These are phyloP conservation scores for Mycena metata DNA, from an alignment of 768 basidiomycete species.

Conservation along the genomic window DNA sequence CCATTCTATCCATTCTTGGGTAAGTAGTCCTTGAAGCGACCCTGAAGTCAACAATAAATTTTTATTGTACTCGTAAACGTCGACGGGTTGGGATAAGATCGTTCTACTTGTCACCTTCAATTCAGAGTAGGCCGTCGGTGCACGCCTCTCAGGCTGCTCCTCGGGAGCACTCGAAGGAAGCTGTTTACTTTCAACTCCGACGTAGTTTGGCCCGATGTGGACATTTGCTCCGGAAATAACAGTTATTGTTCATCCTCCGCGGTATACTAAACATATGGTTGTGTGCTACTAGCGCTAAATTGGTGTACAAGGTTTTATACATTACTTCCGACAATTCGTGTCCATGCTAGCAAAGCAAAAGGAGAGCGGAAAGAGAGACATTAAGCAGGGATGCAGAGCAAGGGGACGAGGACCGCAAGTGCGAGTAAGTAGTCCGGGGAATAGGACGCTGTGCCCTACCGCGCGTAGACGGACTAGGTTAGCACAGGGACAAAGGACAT, in stretches of 20 bases:
- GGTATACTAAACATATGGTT: constrained; percentile 16
- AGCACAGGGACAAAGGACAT: constrained; percentile 60
- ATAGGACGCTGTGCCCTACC: not conserved
- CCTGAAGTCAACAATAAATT: too few species aligned
- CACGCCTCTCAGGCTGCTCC: not conserved
- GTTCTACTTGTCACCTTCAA: too few species aligned
- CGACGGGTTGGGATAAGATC: too few species aligned
- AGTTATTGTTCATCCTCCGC: constrained; percentile 10
- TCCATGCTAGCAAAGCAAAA: constrained; percentile 18
- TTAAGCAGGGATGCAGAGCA: not conserved
- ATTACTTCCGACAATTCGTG: not conserved
- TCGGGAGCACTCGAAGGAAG: not conserved
- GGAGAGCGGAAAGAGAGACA: constrained; percentile 21
- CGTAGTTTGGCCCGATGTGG: not conserved
- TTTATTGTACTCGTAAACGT: too few species aligned
- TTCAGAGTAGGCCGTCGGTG: too few species aligned
- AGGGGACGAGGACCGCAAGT: constrained; percentile 9
- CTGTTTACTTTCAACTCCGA: not conserved
- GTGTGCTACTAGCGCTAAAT: not conserved
- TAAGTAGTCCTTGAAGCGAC: too few species aligned
- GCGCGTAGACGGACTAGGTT: constrained; percentile 4
- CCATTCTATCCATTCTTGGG: too few species aligned
- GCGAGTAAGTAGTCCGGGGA: constrained; percentile 5
- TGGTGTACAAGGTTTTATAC: constrained; percentile 7
- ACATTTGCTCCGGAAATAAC: constrained; percentile 5